Conservation (phyloP, 2,329 filamentous ascomycete species). For the Penicillium sp. region DNA sequence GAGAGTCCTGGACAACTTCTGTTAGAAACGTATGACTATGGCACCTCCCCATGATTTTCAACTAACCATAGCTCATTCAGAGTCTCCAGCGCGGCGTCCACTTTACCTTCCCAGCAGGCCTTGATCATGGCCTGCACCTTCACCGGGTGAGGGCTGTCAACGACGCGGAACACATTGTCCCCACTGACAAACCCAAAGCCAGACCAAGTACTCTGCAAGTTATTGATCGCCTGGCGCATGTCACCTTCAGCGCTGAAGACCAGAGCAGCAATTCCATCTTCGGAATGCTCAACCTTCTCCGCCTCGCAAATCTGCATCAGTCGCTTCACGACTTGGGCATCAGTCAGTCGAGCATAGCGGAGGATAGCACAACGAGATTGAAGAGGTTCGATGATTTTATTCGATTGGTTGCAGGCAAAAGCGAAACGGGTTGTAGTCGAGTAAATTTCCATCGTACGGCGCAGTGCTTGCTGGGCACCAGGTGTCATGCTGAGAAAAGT, state of each 20-base stretch:
- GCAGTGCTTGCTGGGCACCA: constrained; percentile 89
- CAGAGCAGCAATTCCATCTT: constrained; percentile 91
- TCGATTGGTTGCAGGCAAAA: constrained; percentile 97
- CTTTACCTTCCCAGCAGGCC: constrained; percentile 86
- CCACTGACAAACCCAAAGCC: constrained; percentile 97
- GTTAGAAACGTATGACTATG: not conserved
- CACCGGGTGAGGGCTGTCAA: constrained; percentile 94
- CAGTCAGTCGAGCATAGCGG: constrained; percentile 86
- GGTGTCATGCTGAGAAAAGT: constrained; percentile 70
- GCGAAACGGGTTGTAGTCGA: constrained; percentile 94
- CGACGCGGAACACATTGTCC: constrained; percentile 96
- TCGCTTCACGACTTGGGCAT: constrained; percentile 86
- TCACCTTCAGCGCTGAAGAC: constrained; percentile 97
- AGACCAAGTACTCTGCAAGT: constrained; percentile 86
- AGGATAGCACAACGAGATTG: constrained; percentile 96
- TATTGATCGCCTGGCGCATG: constrained; percentile 99
- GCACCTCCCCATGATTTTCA: not conserved
- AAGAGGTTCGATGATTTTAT: constrained; percentile 99
- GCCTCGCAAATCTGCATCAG: constrained; percentile 89
- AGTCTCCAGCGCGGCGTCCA: constrained; percentile 81
- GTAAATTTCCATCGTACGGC: constrained; percentile 98
- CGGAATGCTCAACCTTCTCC: constrained; percentile 83
- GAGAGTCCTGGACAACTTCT: constrained; percentile 59
- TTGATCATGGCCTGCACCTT: constrained; percentile 99
- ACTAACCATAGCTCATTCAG: constrained; percentile 82